These are phyloP conservation scores for Blastobotrys raffinosifermentans DNA, from an alignment of 1,139 yeast species.

Conservation along the genomic window DNA sequence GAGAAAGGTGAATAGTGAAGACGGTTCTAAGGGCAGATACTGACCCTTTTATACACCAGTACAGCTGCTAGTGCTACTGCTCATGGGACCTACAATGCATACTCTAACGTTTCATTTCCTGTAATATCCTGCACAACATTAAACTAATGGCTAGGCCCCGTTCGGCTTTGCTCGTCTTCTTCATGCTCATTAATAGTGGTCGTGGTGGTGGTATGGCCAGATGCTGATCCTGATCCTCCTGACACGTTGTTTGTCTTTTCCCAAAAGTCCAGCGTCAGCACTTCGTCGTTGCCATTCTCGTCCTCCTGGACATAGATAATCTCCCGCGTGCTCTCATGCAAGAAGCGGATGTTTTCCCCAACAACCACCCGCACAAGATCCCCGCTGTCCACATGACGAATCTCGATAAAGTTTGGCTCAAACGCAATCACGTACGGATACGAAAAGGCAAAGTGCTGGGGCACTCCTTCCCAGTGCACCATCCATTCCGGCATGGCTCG, in stretches of 20 bases:
- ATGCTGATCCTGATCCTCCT: neutral
- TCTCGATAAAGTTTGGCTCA: conserved; percentile 85
- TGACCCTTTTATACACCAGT: too few relatives aligned
- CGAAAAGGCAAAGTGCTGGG: conserved; percentile 86
- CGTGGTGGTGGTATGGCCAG: neutral
- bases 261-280: conserved; percentile 89
- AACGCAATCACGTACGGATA: conserved; percentile 91
- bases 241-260: too few relatives aligned
- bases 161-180: neutral
- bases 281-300: conserved; percentile 84
- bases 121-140: too few relatives aligned
- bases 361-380: conserved; percentile 80
- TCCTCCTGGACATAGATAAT: conserved; percentile 90
- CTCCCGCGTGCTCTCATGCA: conserved; percentile 89
- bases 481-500: conserved; percentile 91
- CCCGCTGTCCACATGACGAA: conserved; percentile 84
- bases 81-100: too few relatives aligned
- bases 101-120: too few relatives aligned
- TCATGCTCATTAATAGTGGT: neutral
- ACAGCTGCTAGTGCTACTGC: too few relatives aligned
- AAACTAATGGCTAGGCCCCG: too few relatives aligned
- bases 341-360: conserved; percentile 87
- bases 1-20: too few relatives aligned
- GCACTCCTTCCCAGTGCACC: conserved; percentile 94
- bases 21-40: too few relatives aligned